Base-by-base conservation (phyloP, 768 basidiomycete genomes). In the Cyclocybe cylindracea region DNA sequence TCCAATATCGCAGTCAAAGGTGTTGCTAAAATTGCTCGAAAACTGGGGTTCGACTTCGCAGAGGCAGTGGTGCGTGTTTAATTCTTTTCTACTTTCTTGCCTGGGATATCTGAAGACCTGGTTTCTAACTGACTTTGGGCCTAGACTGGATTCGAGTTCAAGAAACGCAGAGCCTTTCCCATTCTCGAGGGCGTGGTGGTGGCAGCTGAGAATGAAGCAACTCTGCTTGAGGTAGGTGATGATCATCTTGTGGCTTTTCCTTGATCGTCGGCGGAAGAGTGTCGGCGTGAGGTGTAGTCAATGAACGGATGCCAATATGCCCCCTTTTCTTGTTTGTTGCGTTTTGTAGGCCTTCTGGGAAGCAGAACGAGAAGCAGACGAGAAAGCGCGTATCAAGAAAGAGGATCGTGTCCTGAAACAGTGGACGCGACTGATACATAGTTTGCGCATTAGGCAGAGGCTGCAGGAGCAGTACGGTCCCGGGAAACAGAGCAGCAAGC, bases 131-230 rank as follows among this genome's bases (percentile, higher is more conserved):
- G 44, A 46, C 48, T 62, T 51, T 56, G 36, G 44, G 36, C 14
- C 37, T 46, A 98, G 95, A 93, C 86, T 51, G 90, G 94, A 10
- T 99, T 98, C 67, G 96, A 98, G 68, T 99, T 98, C 74, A 92
- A 86, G 65, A 94, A 95, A 67, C 86, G 91, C 32, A 81, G 88
- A 45, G 96, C 97, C 0, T 83, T 83, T 52, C 96, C 96, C 3
- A 75, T 92, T 52, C 73, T 96, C 32, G 82, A 86, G 47, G 96
- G 96, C 9, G 78, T 99, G 2, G 94, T 98, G 24, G 77, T 93
- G 24, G 91, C 95, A 11, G 77, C 77, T 36, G 94, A 95, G 67
- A 83, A 91, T 57, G 89, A 93, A 65, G 72, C 75, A 1, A 66
- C 78, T 3, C 63, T 98, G 11, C 68, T 94, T 24, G 91, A 96